These are phyloP conservation scores for Eucalyptus regnans DNA, from an alignment of 345 rosid species.

Conservation along the genomic window DNA sequence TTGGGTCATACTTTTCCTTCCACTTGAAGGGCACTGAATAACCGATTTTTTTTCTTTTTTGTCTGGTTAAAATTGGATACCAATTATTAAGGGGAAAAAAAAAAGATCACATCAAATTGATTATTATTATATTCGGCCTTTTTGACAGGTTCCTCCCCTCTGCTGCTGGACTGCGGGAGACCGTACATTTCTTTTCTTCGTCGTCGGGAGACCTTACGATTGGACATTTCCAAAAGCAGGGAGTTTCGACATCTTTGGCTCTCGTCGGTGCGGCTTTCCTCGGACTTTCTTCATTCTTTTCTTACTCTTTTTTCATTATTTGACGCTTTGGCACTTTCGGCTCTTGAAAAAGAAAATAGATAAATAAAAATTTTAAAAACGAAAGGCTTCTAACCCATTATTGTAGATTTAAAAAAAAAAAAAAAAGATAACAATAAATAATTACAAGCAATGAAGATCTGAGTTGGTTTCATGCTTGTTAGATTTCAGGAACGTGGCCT, in stretches of 20 bases:
- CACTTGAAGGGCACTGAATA: rapidly evolving
- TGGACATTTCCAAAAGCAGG: neutral
- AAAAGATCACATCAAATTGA: neutral
- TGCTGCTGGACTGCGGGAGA: neutral
- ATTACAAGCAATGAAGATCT: neutral
- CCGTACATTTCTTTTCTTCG: neutral
- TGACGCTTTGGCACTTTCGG: neutral
- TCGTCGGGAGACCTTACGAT: neutral
- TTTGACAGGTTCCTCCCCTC: neutral
- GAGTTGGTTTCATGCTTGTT: neutral
- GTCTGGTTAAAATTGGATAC: neutral
- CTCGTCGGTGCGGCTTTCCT: neutral
- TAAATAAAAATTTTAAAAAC: neutral
- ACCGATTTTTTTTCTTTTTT: neutral
- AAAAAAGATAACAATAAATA: neutral
- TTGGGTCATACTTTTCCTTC: neutral
- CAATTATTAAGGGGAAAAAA: rapidly evolving
- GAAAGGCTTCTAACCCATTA: neutral
- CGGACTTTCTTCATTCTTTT: neutral
- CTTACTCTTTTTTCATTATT: neutral
- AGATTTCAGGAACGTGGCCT: neutral
- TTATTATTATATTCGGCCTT: neutral
- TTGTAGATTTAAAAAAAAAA: neutral
- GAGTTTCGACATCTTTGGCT: neutral
- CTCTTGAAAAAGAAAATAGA: neutral